Conservation (phyloP, 2,329 filamentous ascomycete genomes). For the Calonectria hawksworthii region DNA sequence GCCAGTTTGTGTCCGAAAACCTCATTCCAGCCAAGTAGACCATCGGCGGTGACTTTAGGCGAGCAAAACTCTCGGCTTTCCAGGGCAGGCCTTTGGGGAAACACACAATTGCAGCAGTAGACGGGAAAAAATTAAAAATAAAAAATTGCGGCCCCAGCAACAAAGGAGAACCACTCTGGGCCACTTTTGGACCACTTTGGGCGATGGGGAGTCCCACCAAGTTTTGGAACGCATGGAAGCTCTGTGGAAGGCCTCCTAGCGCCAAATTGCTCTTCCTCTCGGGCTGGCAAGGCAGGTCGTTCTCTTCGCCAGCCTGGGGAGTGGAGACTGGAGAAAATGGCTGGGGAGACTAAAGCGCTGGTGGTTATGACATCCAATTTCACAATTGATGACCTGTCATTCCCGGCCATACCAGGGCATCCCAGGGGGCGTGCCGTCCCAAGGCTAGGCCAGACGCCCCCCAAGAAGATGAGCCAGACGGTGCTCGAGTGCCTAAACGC, state of each 20-base stretch:
- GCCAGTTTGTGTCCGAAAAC: conserved; percentile 12
- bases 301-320: conserved; percentile 20
- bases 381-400: conserved; percentile 42
- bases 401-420: conserved; percentile 18
- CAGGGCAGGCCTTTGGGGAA: background rate
- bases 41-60: conserved; percentile 34
- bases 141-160: conserved; percentile 21
- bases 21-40: conserved; percentile 39
- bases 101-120: background rate
- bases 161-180: conserved; percentile 4
- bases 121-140: conserved; percentile 5
- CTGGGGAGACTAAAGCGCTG: conserved; percentile 33
- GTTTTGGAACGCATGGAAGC: conserved; percentile 46
- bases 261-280: conserved; percentile 30
- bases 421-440: conserved; percentile 11
- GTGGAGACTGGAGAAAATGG: conserved; percentile 37
- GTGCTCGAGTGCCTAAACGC: conserved; percentile 5
- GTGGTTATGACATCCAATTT: conserved; percentile 48
- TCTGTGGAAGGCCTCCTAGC: conserved; percentile 40
- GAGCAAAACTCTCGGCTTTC: conserved; percentile 32
- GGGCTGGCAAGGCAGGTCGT: background rate
- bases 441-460: conserved; percentile 3
- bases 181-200: conserved; percentile 6
- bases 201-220: conserved; percentile 35
- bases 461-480: background rate